phyloP scores from a whole-genome alignment of 1,139 yeast species.

The Magnusiomyces tetraspermus region DNA sequence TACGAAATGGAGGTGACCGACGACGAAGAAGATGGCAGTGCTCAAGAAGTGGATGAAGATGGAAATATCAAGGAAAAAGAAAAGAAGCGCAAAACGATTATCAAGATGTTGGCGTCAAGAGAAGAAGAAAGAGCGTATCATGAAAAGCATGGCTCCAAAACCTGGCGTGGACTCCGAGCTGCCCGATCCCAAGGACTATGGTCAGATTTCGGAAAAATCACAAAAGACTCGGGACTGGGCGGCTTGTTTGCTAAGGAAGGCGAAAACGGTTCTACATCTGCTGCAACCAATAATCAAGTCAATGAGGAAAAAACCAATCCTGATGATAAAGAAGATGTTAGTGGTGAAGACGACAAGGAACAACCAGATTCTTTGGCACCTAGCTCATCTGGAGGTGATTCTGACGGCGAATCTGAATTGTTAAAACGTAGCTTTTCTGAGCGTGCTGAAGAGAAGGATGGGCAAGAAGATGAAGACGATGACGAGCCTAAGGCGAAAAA shows the following conservation, averaged over 20 bases:
- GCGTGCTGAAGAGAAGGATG: background rate
- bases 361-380: background rate
- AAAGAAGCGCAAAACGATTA: background rate
- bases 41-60: slow-evolving; percentile 5
- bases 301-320: background rate
- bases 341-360: background rate
- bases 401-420: background rate
- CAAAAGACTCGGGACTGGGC: slow-evolving; percentile 21
- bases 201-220: slow-evolving; percentile 25
- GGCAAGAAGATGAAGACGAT: background rate
- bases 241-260: slow-evolving; percentile 20
- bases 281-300: background rate
- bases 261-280: too few relatives aligned
- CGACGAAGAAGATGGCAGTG: slow-evolving; percentile 9
- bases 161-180: slow-evolving; percentile 31
- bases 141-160: slow-evolving; percentile 21
- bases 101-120: slow-evolving; percentile 5
- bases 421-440: background rate
- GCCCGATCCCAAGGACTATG: slow-evolving; percentile 28
- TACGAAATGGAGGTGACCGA: slow-evolving; percentile 9
- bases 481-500: too few relatives aligned
- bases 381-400: background rate
- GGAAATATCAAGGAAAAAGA: slow-evolving; percentile 7
- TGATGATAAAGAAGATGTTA: background rate
- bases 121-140: slow-evolving; percentile 11